These are phyloP conservation scores for Macrophomina pseudophaseolina DNA, from an alignment of 2,329 filamentous ascomycete species.

Conservation along the genomic window DNA sequence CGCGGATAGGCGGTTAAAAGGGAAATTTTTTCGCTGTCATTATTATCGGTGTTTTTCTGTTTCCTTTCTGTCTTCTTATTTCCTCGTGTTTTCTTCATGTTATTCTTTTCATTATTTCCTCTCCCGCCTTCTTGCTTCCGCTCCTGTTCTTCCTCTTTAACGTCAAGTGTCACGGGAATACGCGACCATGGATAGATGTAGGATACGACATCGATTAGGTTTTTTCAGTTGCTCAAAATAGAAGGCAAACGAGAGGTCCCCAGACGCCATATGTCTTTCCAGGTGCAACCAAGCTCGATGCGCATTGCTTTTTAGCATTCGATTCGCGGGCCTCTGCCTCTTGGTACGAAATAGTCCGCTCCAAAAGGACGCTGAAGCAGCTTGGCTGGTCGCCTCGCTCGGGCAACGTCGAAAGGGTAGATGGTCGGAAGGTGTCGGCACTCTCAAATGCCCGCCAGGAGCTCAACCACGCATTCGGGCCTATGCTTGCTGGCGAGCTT, in stretches of 20 bases:
- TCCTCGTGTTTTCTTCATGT: neutral
- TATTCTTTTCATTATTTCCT: neutral
- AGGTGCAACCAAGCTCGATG: too few species aligned
- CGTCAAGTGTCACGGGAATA: conserved; percentile 6
- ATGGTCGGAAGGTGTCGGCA: too few species aligned
- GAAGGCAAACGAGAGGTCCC: neutral
- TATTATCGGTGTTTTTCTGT: neutral
- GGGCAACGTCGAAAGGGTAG: too few species aligned
- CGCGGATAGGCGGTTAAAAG: conserved; percentile 4
- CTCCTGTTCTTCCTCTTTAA: neutral
- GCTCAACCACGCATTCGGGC: too few species aligned
- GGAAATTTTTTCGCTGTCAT: neutral
- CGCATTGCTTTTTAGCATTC: too few species aligned
- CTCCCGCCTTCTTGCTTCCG: neutral
- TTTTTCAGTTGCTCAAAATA: neutral
- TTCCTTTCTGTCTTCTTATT: neutral
- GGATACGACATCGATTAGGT: conserved; percentile 16
- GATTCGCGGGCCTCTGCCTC: too few species aligned
- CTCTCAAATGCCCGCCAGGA: too few species aligned
- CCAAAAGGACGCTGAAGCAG: too few species aligned
- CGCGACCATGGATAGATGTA: conserved; percentile 22
- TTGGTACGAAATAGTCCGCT: too few species aligned
- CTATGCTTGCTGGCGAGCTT: too few species aligned
- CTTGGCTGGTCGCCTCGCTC: too few species aligned
- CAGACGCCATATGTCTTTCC: too few species aligned